Conservation (phyloP, 768 basidiomycete species). For the Pleurotus giganteus region DNA sequence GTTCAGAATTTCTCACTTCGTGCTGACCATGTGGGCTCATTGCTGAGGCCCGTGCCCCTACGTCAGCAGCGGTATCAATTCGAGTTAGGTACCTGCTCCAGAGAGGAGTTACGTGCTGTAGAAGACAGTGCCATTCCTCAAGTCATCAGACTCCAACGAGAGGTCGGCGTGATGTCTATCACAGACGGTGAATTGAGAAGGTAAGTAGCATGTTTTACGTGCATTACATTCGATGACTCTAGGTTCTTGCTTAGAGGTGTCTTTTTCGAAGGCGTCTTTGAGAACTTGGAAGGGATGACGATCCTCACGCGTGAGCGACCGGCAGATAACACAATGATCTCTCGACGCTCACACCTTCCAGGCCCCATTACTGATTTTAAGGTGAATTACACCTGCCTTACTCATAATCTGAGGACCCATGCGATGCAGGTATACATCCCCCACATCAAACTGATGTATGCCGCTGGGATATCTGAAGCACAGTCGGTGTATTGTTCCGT, state of each 20-base stretch:
- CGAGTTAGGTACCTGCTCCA: constrained; percentile 38
- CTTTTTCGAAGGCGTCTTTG: constrained; percentile 68
- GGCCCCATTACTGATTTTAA: constrained; percentile 50
- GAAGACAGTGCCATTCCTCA: constrained; percentile 55
- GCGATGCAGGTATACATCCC: constrained; percentile 41
- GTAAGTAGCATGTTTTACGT: constrained; percentile 17
- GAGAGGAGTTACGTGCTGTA: constrained; percentile 40
- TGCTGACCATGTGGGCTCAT: constrained; percentile 62
- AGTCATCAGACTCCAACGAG: constrained; percentile 52
- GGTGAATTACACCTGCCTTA: constrained; percentile 25
- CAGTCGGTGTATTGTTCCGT: constrained; percentile 44
- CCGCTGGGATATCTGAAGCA: constrained; percentile 35
- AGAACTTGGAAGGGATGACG: constrained; percentile 64
- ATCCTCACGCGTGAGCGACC: constrained; percentile 43
- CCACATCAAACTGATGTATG: constrained; percentile 41
- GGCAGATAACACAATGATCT: constrained; percentile 5
- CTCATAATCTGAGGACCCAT: constrained; percentile 2
- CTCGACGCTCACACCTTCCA: constrained; percentile 17
- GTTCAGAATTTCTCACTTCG: constrained; percentile 29
- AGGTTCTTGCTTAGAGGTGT: constrained; percentile 35
- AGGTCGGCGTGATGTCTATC: constrained; percentile 54
- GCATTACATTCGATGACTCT: neutral
- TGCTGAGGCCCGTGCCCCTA: constrained; percentile 52
- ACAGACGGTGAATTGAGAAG: constrained; percentile 60
- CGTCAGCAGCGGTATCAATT: constrained; percentile 43